Base-by-base conservation (phyloP, 495 filamentous ascomycete genomes). In the Aspergillus steynii region DNA sequence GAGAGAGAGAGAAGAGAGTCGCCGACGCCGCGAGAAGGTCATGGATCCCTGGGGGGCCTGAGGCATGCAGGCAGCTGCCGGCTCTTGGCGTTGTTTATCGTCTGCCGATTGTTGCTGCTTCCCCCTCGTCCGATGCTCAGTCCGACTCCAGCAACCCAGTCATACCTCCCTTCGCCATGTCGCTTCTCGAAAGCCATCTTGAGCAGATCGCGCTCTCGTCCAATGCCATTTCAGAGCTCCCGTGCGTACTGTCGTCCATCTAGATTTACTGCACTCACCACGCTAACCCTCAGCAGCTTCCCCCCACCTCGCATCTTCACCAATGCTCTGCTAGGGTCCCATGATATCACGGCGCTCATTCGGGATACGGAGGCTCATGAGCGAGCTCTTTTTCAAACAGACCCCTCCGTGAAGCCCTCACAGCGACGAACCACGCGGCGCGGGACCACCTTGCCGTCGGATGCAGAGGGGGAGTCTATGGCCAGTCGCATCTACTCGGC, bases 331-430 rank as follows among this genome's bases (percentile, higher is more conserved):
- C 85, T 98, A 53, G 86, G 88, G 58, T 84, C 85, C 59, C 90
- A 90, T 68, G 95, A 99, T 72, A 97, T 99, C 65, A 97, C 96
- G 9, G 83, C 92, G 10, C 73, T 99, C 14, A 97, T 99, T 65
- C 90, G 95, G 58, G 95, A 99, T 74, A 97, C 94, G 32, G 95
- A 99, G 75, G 78, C 87, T 20, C 95, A 99, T 77, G 95, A 99
- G 76, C 89, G 94, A 65, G 96, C 93, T 14, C 84, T 99, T 4
- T 99, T 99, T 78, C 93, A 93, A 42, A 86, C 96, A 8, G 91
- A 93, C 5, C 86, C 91, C 0, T 81, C 90, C 14, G 61, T 71
- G 25, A 80, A 80, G 54, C 49, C 72, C 20, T 60, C 69, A 20
- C 80, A 68, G 61, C 70, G 68, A 71, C 71, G 77, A 59, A 70